Evolutionary conservation across 2,329 filamentous ascomycete genomes (phyloP), one percentile per base, ranked within the genome.

Genomic region (Verticillium klebahnii): DNA sequence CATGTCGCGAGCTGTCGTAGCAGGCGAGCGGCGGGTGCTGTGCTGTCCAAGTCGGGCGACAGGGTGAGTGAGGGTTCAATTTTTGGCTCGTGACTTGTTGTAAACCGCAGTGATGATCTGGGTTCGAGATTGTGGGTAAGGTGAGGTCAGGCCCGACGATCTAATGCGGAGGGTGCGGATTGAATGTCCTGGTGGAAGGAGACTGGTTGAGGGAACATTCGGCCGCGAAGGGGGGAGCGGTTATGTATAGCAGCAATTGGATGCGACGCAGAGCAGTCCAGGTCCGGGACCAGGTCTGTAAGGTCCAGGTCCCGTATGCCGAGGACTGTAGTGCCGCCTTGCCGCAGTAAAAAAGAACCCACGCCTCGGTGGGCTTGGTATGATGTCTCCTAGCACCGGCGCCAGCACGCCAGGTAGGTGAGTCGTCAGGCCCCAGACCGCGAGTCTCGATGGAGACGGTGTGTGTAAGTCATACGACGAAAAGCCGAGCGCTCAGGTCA

Each of bases 1-100:
- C 67, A 68, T 68, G 55, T 61, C 56, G 62, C 39, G 45, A 52
- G n/a, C n/a, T 52, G 45, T 25, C 45, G 45, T 52, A 6, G 3
- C 19, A 52, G 45, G 19, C 23, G 45, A 52, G 45, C 23, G 19
- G 19, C 29, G 29, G 29, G 29, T 29, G 29, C 4, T 29, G 29
- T 25, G n/a, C 9, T 25, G 45, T 23, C 45, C 11, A 11, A 19
- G 19, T 25, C 19, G n/a, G 23, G 15, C 15, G 7, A 19, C 45
- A 9, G 19, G 19, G 19, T 52, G n/a, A 29, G 9, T 52, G 23
- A 19, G 23, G 19, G 45, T 9, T 52, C 19, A 25, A 23, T 25
- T 52, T 12, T 52, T 52, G 45, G 45, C 11, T 23, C 19, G n/a
- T 11, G 19, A 52, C 12, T 8, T 3, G 45, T 19, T 19, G 37